These are phyloP conservation scores for Haematococcus lacustris DNA, from an alignment of 139 green algal species.

Conservation along the genomic window DNA sequence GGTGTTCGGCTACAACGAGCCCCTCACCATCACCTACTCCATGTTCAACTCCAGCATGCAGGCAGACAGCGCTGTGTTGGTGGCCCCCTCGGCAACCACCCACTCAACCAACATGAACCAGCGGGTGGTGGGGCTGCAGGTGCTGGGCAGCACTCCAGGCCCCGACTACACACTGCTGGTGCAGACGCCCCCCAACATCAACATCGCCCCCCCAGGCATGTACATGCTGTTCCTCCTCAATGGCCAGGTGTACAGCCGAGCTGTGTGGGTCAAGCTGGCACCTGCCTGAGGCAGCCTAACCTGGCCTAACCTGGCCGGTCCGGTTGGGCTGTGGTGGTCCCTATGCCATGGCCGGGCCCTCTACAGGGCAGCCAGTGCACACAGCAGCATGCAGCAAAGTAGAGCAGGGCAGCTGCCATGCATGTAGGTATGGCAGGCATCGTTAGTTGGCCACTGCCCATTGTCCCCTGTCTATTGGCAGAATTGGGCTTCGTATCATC, in stretches of 20 bases:
- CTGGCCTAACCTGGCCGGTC: no score
- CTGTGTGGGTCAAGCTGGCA: slow-evolving; percentile 18
- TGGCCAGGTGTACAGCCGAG: slow-evolving; percentile 13
- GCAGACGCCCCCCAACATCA: neutral
- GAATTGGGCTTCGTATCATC: no score
- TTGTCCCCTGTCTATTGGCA: no score
- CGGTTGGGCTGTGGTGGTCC: no score
- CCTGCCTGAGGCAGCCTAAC: no score
- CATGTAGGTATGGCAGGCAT: no score
- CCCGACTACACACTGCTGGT: neutral
- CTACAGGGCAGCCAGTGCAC: no score
- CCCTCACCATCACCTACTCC: neutral
- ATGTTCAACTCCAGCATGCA: neutral
- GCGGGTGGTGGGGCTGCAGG: slow-evolving; percentile 9
- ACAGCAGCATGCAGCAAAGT: no score
- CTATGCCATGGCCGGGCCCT: no score
- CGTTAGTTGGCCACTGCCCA: no score
- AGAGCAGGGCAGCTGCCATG: no score
- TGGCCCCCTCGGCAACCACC: slow-evolving; percentile 15
- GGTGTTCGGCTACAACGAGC: neutral
- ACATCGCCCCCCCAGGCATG: neutral
- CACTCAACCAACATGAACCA: slow-evolving; percentile 31
- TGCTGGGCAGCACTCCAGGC: neutral
- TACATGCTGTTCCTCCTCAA: slow-evolving; percentile 29
- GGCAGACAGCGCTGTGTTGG: slow-evolving; percentile 9